These are phyloP conservation scores for Penstemon davidsonii DNA, from an alignment of 257 asterid genomes.

Conservation along the genomic window DNA sequence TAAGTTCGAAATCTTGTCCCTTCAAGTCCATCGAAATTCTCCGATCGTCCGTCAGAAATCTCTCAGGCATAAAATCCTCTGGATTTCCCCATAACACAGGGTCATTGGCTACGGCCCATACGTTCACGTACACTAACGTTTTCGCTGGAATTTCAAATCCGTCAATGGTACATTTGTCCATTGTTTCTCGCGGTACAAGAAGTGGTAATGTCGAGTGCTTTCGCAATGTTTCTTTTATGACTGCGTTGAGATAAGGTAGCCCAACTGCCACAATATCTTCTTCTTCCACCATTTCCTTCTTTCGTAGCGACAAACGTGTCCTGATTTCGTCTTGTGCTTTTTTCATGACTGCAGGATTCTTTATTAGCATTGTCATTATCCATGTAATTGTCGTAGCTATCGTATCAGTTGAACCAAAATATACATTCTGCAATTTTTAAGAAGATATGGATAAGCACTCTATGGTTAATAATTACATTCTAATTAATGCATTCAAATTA, in stretches of 20 bases:
- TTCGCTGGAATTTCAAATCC: no score
- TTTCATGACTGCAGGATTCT: constrained; percentile 21
- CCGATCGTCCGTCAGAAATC: no score
- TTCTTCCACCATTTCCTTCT: not conserved
- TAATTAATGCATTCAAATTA: not conserved
- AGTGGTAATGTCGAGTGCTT: no score
- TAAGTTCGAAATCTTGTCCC: constrained; percentile 17
- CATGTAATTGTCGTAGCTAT: constrained; percentile 18
- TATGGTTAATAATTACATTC: no score
- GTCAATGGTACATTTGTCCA: no score
- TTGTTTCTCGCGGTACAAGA: no score
- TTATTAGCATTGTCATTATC: constrained; percentile 26
- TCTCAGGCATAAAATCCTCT: no score
- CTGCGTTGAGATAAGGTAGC: no score
- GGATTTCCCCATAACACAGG: no score
- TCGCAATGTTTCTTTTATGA: no score
- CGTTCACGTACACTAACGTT: not conserved
- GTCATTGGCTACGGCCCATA: no score
- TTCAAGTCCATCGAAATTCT: no score
- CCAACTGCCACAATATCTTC: not conserved
- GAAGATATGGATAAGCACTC: not conserved
- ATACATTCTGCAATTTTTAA: constrained; percentile 16
- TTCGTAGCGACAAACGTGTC: not conserved
- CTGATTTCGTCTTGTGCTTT: not conserved
- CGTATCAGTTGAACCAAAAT: not conserved